Base-by-base conservation (phyloP, 805 yeast species). In the Dipodascus geniculatus region DNA sequence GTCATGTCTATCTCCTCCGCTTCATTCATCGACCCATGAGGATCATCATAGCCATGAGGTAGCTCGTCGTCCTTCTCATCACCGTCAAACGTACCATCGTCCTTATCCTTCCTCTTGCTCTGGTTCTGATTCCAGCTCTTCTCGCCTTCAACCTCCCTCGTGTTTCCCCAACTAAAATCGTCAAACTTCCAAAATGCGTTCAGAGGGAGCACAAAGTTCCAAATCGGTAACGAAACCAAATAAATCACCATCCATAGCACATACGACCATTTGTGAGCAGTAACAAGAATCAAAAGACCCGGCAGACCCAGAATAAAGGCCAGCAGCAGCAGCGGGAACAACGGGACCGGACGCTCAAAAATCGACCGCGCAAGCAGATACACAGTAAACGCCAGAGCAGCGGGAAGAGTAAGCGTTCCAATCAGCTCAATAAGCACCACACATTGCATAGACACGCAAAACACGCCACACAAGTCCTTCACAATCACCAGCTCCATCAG, bases 161-260 rank as follows among this genome's bases (percentile, higher is more conserved):
- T 90, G 56, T 87, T 95, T 65, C 97, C 96, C 97, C 97, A 90
- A 66, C 89, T 81, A 70, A 90, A 90, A 66, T 90, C 96, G 69
- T 90, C 97, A 69, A 89, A 88, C 64, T 88, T 88, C 97, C 97
- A 90, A 55, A 60, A 60, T 59, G 96, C 85, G 68, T 90, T 88
- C 11, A 81, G 64, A 1, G 97, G 97, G 49, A 90, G 74, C 3
- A 88, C 81, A 63, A 90, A 84, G 68, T 89, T 90, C 97, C 97
- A 90, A 54, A 90, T 75, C n/a, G 96, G 96, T 56, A 90, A 76
- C 0, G 96, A 93, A 20, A 79, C 0, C 24, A 89, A 68, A 65
- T 90, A 90, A 55, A 88, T 75, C 31, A 80, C 52, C 83, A 88
- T 85, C 86, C 96, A 90, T 24, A 82, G 53, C 50, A 90, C 62